phyloP scores from a whole-genome alignment of 192 early-diverging fungal species.

The Backusella morwellensis region DNA sequence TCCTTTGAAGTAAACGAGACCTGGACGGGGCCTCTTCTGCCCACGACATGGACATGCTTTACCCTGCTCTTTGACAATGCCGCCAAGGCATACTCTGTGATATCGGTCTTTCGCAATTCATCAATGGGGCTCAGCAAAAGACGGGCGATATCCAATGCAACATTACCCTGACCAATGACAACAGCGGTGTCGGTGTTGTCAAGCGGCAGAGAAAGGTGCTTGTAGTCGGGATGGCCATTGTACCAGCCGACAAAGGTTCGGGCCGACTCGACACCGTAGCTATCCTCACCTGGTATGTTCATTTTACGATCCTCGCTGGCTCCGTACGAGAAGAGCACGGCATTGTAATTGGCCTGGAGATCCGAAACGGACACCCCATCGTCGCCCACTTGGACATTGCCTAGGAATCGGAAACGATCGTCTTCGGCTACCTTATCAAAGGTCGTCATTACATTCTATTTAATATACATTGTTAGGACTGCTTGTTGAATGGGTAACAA shows the following conservation, averaged over 20 bases:
- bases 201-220: slow-evolving; percentile 61
- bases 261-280: slow-evolving; percentile 67
- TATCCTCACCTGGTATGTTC: slow-evolving; percentile 67
- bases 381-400: slow-evolving; percentile 73
- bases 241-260: slow-evolving; percentile 94
- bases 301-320: slow-evolving; percentile 72
- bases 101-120: slow-evolving; percentile 80
- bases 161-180: slow-evolving; percentile 92
- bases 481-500: not conserved
- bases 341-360: slow-evolving; percentile 65
- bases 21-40: slow-evolving; percentile 90
- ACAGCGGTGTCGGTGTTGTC: slow-evolving; percentile 68
- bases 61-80: slow-evolving; percentile 64
- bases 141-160: slow-evolving; percentile 89
- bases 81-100: slow-evolving; percentile 72
- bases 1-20: slow-evolving; percentile 94
- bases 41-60: slow-evolving; percentile 83
- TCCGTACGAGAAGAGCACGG: slow-evolving; percentile 84
- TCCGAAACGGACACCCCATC: slow-evolving; percentile 44
- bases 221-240: slow-evolving; percentile 80
- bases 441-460: slow-evolving; percentile 80
- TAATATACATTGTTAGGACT: not conserved
- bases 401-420: slow-evolving; percentile 72
- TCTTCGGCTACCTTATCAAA: slow-evolving; percentile 78
- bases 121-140: slow-evolving; percentile 75